Evolutionary conservation across 192 early-diverging fungal species (phyloP).

Genomic region (Gamsiella multidivaricata): DNA sequence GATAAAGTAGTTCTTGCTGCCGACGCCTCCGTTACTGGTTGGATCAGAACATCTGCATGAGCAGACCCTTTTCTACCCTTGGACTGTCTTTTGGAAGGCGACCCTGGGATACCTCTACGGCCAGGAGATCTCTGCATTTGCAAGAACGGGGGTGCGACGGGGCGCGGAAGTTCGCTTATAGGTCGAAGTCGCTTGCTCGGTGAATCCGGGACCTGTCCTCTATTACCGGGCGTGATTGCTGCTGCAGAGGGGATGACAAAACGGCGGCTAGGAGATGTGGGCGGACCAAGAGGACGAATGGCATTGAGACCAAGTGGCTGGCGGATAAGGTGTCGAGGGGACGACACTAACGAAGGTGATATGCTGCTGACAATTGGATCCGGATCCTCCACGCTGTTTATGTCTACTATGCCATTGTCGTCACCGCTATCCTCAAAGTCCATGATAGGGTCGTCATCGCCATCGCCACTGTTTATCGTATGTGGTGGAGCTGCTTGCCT

Average conservation of each 20-base stretch:
- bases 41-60: not conserved
- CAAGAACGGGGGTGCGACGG: not conserved
- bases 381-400: not conserved
- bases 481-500: too few relatives aligned
- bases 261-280: conserved; percentile 2
- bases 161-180: conserved; percentile 10
- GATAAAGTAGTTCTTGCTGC: not conserved
- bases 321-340: not conserved
- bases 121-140: conserved; percentile 3
- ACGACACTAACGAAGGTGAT: not conserved
- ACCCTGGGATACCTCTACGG: not conserved
- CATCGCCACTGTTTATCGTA: not conserved
- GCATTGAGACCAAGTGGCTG: too few relatives aligned
- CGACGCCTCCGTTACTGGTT: too few relatives aligned
- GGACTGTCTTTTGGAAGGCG: not conserved
- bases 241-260: conserved; percentile 3
- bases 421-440: conserved; percentile 18
- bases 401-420: not conserved
- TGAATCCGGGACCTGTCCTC: not conserved
- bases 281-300: not conserved
- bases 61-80: not conserved
- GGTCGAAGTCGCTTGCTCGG: conserved; percentile 20
- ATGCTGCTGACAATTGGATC: not conserved
- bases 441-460: conserved; percentile 17
- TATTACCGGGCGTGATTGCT: not conserved